Percentiles rank a stretch among this genome's conserved stretches.
Evolutionary conservation across 1,284 basidiomycete genomes (phyloP).

Genomic region (Kwoniella shivajii): DNA sequence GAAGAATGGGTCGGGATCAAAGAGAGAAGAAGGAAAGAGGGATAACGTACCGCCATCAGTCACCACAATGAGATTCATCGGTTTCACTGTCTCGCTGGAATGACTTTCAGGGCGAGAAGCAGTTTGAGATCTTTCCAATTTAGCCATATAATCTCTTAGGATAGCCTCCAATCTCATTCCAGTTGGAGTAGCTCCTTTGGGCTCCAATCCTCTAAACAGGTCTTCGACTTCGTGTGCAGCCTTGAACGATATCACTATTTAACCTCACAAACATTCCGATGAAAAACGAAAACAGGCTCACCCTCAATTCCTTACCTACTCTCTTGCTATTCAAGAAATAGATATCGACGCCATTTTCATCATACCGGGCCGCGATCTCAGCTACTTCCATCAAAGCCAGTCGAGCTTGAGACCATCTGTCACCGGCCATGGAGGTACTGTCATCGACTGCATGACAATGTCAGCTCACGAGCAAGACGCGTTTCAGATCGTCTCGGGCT

Average conservation of each 20-base stretch:
- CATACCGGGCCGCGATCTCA: constrained; percentile 41
- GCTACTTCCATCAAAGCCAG: constrained; percentile 47
- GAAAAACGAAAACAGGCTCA: constrained; percentile 7
- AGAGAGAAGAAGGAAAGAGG: not conserved
- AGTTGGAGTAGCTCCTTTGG: constrained; percentile 46
- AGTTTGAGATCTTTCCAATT: constrained; percentile 33
- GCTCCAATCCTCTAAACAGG: constrained; percentile 46
- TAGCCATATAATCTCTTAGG: constrained; percentile 47
- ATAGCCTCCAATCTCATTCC: constrained; percentile 45
- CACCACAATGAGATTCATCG: constrained; percentile 50
- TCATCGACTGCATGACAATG: constrained; percentile 35
- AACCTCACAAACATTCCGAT: not conserved
- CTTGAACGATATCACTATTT: constrained; percentile 8
- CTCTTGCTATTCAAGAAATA: constrained; percentile 52
- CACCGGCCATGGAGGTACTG: constrained; percentile 45
- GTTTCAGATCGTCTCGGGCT: no score
- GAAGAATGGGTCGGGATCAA: no score
- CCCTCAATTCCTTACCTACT: constrained; percentile 46
- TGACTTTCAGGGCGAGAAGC: constrained; percentile 13
- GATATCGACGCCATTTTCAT: constrained; percentile 50
- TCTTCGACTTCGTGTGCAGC: constrained; percentile 47
- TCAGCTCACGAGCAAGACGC: not conserved
- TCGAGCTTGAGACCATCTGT: constrained; percentile 45
- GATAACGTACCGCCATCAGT: constrained; percentile 44
- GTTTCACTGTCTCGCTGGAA: constrained; percentile 24